Percentiles rank a stretch among this genome's conserved stretches.
Evolutionary conservation across 2,329 filamentous ascomycete genomes (phyloP).

Genomic region (Diaporthe eres): DNA sequence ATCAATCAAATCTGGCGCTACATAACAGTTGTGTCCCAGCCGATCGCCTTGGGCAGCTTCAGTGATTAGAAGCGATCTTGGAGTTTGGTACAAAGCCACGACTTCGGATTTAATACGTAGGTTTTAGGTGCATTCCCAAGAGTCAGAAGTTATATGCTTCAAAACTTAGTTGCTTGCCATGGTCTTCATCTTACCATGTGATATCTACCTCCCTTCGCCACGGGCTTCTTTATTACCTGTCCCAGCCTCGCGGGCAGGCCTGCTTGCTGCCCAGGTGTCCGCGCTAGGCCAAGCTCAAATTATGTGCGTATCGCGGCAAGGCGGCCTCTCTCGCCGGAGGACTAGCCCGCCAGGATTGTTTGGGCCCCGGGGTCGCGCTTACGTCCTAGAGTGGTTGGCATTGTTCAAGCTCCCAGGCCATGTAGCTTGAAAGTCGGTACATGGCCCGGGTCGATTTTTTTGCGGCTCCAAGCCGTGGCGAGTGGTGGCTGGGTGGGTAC

Average conservation of each 20-base stretch:
- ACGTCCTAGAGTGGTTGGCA: not conserved
- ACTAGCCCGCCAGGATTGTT: not conserved
- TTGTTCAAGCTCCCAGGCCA: not conserved
- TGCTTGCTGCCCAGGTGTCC: not conserved
- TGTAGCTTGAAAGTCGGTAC: not conserved
- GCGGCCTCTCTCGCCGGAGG: not conserved
- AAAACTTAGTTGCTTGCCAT: no score
- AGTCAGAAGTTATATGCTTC: not conserved
- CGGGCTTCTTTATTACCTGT: not conserved
- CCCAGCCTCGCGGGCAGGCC: not conserved
- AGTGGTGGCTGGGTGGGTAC: not conserved
- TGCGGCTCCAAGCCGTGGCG: not conserved
- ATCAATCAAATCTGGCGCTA: not conserved
- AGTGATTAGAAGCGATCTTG: not conserved
- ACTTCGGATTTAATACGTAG: no score
- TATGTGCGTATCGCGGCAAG: slow-evolving; percentile 15
- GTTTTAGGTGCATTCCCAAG: not conserved
- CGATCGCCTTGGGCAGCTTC: not conserved
- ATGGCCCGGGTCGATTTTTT: not conserved
- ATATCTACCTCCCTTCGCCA: not conserved
- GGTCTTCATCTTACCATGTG: not conserved
- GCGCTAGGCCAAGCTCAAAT: not conserved
- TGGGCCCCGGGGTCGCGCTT: slow-evolving; percentile 1
- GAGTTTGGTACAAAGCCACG: not conserved
- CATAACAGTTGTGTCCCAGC: not conserved